Percentiles rank a stretch among this genome's conserved stretches.
These are phyloP conservation scores for Xerophyta viscosa DNA, from an alignment of 106 monocot genomes.

Conservation along the genomic window DNA sequence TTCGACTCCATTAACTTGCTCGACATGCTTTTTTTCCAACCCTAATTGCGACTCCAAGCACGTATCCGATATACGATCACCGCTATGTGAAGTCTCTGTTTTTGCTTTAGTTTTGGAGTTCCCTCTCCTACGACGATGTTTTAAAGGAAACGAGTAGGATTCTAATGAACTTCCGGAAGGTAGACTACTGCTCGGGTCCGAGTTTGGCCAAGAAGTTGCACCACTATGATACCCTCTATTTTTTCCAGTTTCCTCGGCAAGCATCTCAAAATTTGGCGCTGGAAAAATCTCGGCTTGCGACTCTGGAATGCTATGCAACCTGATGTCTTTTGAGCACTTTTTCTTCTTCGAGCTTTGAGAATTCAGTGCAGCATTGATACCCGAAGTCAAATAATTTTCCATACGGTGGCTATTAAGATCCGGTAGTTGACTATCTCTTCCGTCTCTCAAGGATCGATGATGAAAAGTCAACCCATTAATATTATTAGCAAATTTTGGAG, in stretches of 20 bases:
- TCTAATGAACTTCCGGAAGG: slow-evolving; percentile 10
- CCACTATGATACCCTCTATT: slow-evolving; percentile 1
- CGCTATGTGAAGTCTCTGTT: slow-evolving; percentile 8
- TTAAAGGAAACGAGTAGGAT: too few species aligned
- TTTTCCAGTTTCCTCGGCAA: slow-evolving; percentile 6
- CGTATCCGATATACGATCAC: neutral
- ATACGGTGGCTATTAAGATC: neutral
- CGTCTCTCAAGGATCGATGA: slow-evolving; percentile 14
- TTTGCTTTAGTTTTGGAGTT: slow-evolving; percentile 1
- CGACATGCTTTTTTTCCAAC: neutral
- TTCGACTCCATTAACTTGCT: slow-evolving; percentile 1
- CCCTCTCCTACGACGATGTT: too few species aligned
- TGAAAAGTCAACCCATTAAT: slow-evolving; percentile 12
- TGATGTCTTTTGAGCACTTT: neutral
- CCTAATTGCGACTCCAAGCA: slow-evolving; percentile 1
- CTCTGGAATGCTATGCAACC: neutral
- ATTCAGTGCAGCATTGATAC: neutral
- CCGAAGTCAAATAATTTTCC: neutral
- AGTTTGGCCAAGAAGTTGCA: slow-evolving; percentile 13
- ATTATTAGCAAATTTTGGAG: slow-evolving; percentile 14
- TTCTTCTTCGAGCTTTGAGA: slow-evolving; percentile 2
- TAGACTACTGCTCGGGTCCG: slow-evolving; percentile 2
- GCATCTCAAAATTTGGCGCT: slow-evolving; percentile 6
- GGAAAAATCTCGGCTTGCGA: slow-evolving; percentile 1
- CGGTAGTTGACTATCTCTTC: slow-evolving; percentile 7